phyloP scores from a whole-genome alignment of 257 asterid genomes.

The Leptodermis oblonga region DNA sequence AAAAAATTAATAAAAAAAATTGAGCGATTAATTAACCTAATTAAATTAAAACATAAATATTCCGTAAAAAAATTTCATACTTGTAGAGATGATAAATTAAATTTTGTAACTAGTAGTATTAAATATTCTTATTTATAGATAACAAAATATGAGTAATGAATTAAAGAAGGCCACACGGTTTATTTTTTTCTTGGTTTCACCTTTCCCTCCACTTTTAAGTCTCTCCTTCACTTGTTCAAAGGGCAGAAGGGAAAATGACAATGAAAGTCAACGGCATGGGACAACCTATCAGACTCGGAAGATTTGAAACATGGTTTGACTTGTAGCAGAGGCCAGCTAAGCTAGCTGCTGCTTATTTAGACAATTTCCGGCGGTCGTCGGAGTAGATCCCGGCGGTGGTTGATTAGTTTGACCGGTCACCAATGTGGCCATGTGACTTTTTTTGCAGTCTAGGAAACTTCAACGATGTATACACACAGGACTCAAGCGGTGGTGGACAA shows the following conservation, averaged over 20 bases:
- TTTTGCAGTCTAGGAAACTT: slow-evolving; percentile 24
- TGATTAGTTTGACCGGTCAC: slow-evolving; percentile 50
- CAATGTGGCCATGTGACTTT: slow-evolving; percentile 39
- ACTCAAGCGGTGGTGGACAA: slow-evolving; percentile 15
- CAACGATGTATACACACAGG: slow-evolving; percentile 17
- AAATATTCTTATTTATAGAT: no score
- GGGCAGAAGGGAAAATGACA: background rate
- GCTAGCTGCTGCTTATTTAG: background rate
- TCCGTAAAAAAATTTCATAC: no score
- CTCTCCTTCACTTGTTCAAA: no score
- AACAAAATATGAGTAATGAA: no score
- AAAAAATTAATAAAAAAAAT: no score
- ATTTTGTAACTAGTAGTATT: no score
- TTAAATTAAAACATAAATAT: no score
- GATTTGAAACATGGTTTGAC: slow-evolving; percentile 34
- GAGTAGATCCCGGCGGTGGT: slow-evolving; percentile 25
- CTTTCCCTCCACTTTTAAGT: background rate
- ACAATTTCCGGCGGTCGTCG: slow-evolving; percentile 23
- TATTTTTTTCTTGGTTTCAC: no score
- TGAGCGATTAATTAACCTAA: no score
- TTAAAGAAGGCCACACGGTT: no score
- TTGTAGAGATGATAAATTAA: no score
- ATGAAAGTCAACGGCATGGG: slow-evolving; percentile 17
- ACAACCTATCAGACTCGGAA: slow-evolving; percentile 23
- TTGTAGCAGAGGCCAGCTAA: slow-evolving; percentile 18